Evolutionary conservation across 1,284 basidiomycete species (phyloP), one percentile per base, ranked within the genome.

Genomic region (Leccinum laetum): DNA sequence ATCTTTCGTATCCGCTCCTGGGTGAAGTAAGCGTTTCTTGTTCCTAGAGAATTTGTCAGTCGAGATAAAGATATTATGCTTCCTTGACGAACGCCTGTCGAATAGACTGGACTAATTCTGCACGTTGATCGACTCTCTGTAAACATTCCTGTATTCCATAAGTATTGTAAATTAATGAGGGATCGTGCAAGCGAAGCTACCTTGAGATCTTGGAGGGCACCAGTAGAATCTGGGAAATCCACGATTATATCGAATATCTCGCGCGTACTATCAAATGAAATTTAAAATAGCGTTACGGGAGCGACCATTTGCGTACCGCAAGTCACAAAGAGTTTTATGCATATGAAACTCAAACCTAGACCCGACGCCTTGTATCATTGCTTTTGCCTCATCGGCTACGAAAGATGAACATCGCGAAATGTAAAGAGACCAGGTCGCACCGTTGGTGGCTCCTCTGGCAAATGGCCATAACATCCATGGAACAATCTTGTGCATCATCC

Each of bases 171-270:
- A 64, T 29, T 14, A 21, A 63, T 41, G 58, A 21, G 49, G 46
- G 9, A 46, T 62, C 14, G 18, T 61, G 41, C 8, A 49, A 24
- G 61, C n/a, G 18, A 63, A 63, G 29, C n/a, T 68, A 93, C 91
- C 78, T 88, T 91, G 35, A 99, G 83, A 76, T 99, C 98, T 64
- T 92, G 84, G n/a, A 99, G 79, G 1, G 95, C 96, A 2, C 90
- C 86, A 67, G 83, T 82, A 0, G 96, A 98, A 64, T 95, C 92
- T 0, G 98, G 96, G 70, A 89, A 98, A 71, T 96, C 93, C 58
- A 97, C 89, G 65, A 99, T 96, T 64, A 99, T 97, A 69, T 98
- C 95, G 72, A 98, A 99, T 18, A 99, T 90, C 78, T 99, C 95
- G 60, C 83, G 83, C 0, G 91, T 94, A 53, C 95, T 96, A 70